Evolutionary conservation across 805 yeast species (phyloP).

Genomic region (Starmera pachycereana): DNA sequence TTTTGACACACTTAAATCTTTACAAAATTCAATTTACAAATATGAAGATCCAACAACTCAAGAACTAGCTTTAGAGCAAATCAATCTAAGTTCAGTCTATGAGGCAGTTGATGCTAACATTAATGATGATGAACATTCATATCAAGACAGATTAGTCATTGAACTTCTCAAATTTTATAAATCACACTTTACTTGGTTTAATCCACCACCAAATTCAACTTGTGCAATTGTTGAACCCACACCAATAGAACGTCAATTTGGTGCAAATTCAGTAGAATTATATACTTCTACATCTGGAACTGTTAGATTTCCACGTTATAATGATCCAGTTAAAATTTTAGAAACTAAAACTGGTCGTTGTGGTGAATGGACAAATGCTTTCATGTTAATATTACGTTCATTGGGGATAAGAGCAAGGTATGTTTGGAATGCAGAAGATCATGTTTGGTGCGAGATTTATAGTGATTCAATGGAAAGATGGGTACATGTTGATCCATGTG

Average conservation of each 20-base stretch:
- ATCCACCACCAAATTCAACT: slow-evolving; percentile 57
- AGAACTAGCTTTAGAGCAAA: slow-evolving; percentile 41
- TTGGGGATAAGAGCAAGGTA: slow-evolving; percentile 59
- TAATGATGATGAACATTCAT: slow-evolving; percentile 25
- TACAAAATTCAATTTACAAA: slow-evolving; percentile 3
- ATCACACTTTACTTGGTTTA: slow-evolving; percentile 79
- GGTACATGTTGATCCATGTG: slow-evolving; percentile 89
- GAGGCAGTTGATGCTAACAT: slow-evolving; percentile 47
- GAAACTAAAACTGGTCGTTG: slow-evolving; percentile 69
- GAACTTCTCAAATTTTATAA: slow-evolving; percentile 64
- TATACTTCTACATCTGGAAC: slow-evolving; percentile 51
- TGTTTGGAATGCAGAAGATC: slow-evolving; percentile 87
- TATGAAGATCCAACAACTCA: slow-evolving; percentile 12
- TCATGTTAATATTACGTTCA: slow-evolving; percentile 58
- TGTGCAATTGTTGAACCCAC: slow-evolving; percentile 33
- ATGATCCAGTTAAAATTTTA: slow-evolving; percentile 52
- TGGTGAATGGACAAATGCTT: slow-evolving; percentile 93
- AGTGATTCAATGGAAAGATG: slow-evolving; percentile 52
- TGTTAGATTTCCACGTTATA: slow-evolving; percentile 68
- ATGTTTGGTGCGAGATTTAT: slow-evolving; percentile 92
- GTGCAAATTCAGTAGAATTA: slow-evolving; percentile 51
- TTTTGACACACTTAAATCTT: no score
- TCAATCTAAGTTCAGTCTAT: slow-evolving; percentile 52
- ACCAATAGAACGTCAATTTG: slow-evolving; percentile 33
- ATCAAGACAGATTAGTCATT: slow-evolving; percentile 47